Evolutionary conservation across 306 rosid species (phyloP), one percentile per base, ranked within the genome.

Genomic region (Medicago ruthenica): DNA sequence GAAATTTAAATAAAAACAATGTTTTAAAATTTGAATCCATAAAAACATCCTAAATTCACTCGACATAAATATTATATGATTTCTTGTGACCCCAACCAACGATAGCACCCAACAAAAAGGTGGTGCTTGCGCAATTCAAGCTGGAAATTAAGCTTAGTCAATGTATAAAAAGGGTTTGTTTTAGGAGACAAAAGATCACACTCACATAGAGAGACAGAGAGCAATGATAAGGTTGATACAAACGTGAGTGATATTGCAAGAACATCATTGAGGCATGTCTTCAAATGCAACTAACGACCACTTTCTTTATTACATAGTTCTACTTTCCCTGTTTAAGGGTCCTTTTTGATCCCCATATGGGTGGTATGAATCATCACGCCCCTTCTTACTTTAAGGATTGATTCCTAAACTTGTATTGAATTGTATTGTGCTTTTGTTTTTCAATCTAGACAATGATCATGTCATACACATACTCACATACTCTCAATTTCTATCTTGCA

Each of bases 261-360:
- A 12, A 37, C 78, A 83, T 79, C 34, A 83, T 83, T 55, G 22
- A 75, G 7, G 78, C 83, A 83, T 83, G 79, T 76, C 67, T 65
- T 47, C 22, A 17, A 74, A 76, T 83, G 64, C 62, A 39, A 68
- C 42, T 78, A 70, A 78, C 57, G 7, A 78, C 69, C 60, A 75
- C 70, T 67, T 70, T 57, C 84, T 80, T 81, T 65, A 79, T 79
- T 68, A 82, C 76, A 44, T 83, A 79, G 62, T 70, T 20, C 67
- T 53, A 9, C 79, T 79, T 87, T 84, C 71, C 60, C 73, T 87
- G 73, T 71, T 34, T 9, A 31, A 75, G 87, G 86, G 86, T 80
- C 89, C 85, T 74, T 11, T 13, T 80, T 81, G 73, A 78, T 74
- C 79, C 89, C 86, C 71, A 36, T 55, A 61, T 76, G 75, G 84